Evolutionary conservation across 1,139 yeast species (phyloP), one percentile per base, ranked within the genome.

Genomic region (Geotrichum cucujoidarum): DNA sequence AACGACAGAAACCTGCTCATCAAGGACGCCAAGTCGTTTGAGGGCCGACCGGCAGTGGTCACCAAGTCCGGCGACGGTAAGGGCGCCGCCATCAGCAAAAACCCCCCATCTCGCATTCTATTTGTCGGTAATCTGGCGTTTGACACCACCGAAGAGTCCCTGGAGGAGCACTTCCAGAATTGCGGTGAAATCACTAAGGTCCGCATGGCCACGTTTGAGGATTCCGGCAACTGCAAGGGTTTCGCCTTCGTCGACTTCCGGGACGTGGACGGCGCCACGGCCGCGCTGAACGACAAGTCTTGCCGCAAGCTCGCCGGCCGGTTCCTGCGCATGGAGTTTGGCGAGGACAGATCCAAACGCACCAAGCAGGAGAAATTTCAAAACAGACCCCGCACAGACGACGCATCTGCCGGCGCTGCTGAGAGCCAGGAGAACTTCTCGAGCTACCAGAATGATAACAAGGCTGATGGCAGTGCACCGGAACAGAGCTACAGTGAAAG

Each of bases 201-300:
- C 48, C 78, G 98, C 65, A 90, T 90, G 95, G 97, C 97, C 1
- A 90, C 98, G 7, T 92, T 92, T 66, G 92, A 92, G 68, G 98
- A 92, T 62, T 73, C 86, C 37, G 97, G 97, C 1, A 90, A 89
- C 64, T 92, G 97, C 71, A 92, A 92, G 66, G 98, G 98, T 1
- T 92, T 90, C 72, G 92, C 96, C 1, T 92, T 92, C 62, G 70
- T 92, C 36, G 98, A 92, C 66, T 92, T 90, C 69, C 77, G 73
- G 57, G 83, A 82, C 56, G 85, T 83, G 55, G 78, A 77, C 27
- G 90, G 94, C 3, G 90, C 97, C 38, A 85, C 95, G 0, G 73
- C 74, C 39, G 97, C 97, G 0, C 72, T 92, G 54, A 81, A 77
- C 56, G 92, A 89, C 54, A 84, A 81, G 62, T 60, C 75, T 18